Evolutionary conservation across 2,329 filamentous ascomycete genomes (phyloP), one percentile per base, ranked within the genome.

Genomic region (Fusarium pilosicola): DNA sequence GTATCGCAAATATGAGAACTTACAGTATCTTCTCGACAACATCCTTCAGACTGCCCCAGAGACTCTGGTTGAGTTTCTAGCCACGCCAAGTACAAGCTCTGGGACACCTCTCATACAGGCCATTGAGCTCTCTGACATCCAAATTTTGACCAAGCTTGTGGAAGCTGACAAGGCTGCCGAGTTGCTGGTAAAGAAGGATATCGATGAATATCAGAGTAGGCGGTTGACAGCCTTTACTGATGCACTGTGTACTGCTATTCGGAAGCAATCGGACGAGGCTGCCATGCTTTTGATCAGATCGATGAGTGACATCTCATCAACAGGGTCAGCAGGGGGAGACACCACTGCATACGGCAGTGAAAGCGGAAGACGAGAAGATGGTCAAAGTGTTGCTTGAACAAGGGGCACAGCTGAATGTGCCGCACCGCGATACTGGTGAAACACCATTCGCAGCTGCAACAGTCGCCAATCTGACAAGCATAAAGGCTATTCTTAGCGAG

Each of bases 11-110:
- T 20, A 52, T 15, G 30, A 52, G 17, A 52, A 36, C 2, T 6
- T 52, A 6, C n/a, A 52, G 10, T 7, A 3, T 0, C 30, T 52
- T 26, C 30, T 52, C 0, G 13, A 26, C 0, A 8, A 26, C 5
- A n/a, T 54, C 1, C 5, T 54, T 13, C 3, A 22, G 2, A 54
- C 24, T 4, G 5, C 34, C 2, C 49, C 49, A 10, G 49, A 54
- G 14, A 17, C 2, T 9, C 7, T 54, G 24, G 2, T 54, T 6
- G 24, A 54, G 18, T 38, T 54, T 10, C 32, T 36, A 3, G 24
- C 49, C 5, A 52, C 48, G 30, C 48, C 48, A 1, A 15, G 30
- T 52, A 36, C 13, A 11, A 34, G n/a, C 8, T 24, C 9, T 15
- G 48, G 17, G n/a, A 36, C 34, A 0, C 32, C 34, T 0, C 49